Base-by-base conservation (phyloP, 2,329 filamentous ascomycete genomes). In the Exophiala sideris region DNA sequence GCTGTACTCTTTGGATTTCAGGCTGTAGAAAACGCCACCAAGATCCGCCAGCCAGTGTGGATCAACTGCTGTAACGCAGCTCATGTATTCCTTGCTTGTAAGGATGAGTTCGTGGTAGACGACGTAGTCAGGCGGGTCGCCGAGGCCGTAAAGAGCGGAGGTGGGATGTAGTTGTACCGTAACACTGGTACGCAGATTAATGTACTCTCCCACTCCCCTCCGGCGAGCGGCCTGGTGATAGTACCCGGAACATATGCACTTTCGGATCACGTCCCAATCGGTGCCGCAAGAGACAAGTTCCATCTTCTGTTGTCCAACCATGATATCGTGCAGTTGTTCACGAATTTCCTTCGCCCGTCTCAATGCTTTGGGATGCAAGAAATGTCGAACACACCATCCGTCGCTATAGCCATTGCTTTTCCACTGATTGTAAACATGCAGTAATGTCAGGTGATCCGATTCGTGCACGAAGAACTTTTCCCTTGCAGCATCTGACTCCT, bases 381-480 rank as follows among this genome's bases (percentile, higher is more conserved):
- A 99, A 70, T 99, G 94, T 54, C 88, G 87, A 45, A 86, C 82
- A 71, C 91, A 97, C 94, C 94, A 99, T 24, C 84, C 84, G 69
- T 99, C 94, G 1, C 86, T 91, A 71, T 85, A 87, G 1, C 90
- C 89, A 68, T 99, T 96, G 46, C 87, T 80, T 71, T 88, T 90
- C 94, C 94, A 99, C 68, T 96, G 92, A 6, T 86, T 87, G 73
- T 95, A 99, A 1, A 99, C 94, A 67, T 97, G 91, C 2, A 99
- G 82, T 40, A 96, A 88, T 0, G 94, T 99, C 38, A 99, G 77
- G 69, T 99, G 94, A 69, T 99, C 94, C 1, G 91, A 96, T 72
- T 99, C 94, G 24, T 94, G 91, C 6, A 99, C 94, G 74, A 96
- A 97, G 72, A 99, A 99, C 71, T 97, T 97, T 70, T 99, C 94